phyloP scores from a whole-genome alignment of 192 early-diverging fungal genomes.

The Coemansia sp. region DNA sequence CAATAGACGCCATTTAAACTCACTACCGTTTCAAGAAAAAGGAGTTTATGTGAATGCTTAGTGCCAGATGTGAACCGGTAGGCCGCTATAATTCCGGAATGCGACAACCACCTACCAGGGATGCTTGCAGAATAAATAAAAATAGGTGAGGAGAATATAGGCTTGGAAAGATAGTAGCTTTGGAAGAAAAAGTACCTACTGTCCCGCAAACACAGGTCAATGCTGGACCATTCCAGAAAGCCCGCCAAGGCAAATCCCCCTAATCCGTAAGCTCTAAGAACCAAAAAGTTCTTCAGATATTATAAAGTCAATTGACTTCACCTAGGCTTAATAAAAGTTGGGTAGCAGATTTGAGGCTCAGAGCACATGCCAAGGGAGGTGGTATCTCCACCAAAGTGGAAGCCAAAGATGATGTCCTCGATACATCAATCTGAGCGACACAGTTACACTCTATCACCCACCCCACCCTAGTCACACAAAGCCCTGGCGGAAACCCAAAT shows the following conservation, averaged over 20 bases:
- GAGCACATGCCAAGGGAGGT: no score
- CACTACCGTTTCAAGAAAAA: background rate
- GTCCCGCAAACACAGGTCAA: background rate
- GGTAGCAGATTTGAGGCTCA: no score
- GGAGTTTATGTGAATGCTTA: background rate
- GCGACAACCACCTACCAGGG: background rate
- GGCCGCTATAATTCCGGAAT: background rate
- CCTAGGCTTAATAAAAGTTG: no score
- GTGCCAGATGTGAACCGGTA: background rate
- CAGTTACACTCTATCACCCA: no score
- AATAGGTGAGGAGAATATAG: background rate
- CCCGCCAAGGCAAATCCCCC: background rate
- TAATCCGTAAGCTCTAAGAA: background rate
- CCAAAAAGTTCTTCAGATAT: no score
- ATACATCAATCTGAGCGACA: no score
- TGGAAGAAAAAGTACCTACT: background rate
- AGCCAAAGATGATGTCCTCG: no score
- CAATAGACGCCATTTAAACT: conserved; percentile 69
- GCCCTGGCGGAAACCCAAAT: no score
- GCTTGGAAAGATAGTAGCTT: background rate
- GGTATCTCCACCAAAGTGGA: no score
- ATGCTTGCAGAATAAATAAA: background rate
- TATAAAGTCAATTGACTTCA: no score
- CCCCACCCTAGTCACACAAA: no score
- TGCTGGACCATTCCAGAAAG: background rate